phyloP scores from a whole-genome alignment of 768 basidiomycete genomes.

The Hygrocybe punicea region DNA sequence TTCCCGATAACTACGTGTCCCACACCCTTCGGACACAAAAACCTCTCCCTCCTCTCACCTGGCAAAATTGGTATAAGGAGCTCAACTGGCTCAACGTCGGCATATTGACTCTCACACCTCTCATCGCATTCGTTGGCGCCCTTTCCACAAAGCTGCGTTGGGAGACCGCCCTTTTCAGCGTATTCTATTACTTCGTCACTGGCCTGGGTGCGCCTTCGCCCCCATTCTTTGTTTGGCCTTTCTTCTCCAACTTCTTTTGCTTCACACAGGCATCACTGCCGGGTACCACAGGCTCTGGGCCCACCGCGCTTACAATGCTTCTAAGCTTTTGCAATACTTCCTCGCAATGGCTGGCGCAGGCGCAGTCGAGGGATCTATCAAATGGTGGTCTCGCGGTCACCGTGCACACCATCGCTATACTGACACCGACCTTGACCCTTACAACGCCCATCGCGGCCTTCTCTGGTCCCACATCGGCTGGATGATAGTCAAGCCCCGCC shows the following conservation, averaged over 20 bases:
- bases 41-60: slow-evolving; percentile 62
- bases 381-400: slow-evolving; percentile 98
- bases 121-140: slow-evolving; percentile 70
- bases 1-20: slow-evolving; percentile 81
- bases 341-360: slow-evolving; percentile 86
- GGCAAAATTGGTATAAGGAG: slow-evolving; percentile 56
- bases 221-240: not conserved
- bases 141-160: slow-evolving; percentile 59
- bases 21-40: slow-evolving; percentile 69
- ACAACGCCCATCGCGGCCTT: slow-evolving; percentile 88
- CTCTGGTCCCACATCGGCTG: slow-evolving; percentile 85
- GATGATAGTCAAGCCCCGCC: slow-evolving; percentile 90
- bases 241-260: not conserved
- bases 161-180: slow-evolving; percentile 63
- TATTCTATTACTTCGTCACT: slow-evolving; percentile 41
- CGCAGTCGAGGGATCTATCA: slow-evolving; percentile 94
- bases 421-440: slow-evolving; percentile 94
- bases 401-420: slow-evolving; percentile 97
- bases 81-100: slow-evolving; percentile 74
- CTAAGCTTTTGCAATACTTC: slow-evolving; percentile 76
- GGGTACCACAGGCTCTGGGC: slow-evolving; percentile 99
- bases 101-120: slow-evolving; percentile 71
- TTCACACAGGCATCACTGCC: slow-evolving; percentile 66
- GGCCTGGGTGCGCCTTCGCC: slow-evolving; percentile 63
- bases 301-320: slow-evolving; percentile 92